Evolutionary conservation across 305 asterid species (phyloP).

Genomic region (Fraxinus nigra): DNA sequence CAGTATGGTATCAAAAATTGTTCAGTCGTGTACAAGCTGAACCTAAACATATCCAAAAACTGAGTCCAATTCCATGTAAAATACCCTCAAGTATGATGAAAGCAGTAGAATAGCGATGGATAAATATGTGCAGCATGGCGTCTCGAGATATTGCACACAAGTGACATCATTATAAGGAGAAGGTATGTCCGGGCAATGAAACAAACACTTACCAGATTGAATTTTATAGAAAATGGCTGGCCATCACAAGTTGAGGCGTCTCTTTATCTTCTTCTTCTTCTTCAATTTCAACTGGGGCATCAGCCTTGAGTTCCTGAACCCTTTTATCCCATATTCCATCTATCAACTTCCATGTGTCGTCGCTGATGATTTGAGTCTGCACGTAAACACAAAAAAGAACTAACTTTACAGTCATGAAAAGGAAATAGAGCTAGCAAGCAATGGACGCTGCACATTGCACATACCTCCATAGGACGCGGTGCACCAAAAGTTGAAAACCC

Average conservation of each 20-base stretch:
- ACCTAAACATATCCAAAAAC: neutral
- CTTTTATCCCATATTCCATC: slow-evolving; percentile 85
- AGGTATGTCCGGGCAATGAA: neutral
- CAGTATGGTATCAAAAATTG: neutral
- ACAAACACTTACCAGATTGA: slow-evolving; percentile 23
- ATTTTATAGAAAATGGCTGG: slow-evolving; percentile 76
- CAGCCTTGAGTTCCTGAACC: slow-evolving; percentile 64
- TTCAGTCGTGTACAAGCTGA: neutral
- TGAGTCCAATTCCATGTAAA: neutral
- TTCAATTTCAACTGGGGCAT: slow-evolving; percentile 53
- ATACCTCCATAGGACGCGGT: slow-evolving; percentile 93
- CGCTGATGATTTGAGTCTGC: slow-evolving; percentile 91
- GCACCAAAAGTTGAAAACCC: slow-evolving; percentile 94
- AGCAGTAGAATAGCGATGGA: neutral
- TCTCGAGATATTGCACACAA: neutral
- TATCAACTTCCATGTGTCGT: slow-evolving; percentile 84
- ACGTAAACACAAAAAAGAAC: slow-evolving; percentile 18
- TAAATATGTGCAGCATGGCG: neutral
- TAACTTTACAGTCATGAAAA: slow-evolving; percentile 12
- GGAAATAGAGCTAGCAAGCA: slow-evolving; percentile 7
- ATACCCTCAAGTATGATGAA: neutral
- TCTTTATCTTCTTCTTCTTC: slow-evolving; percentile 30
- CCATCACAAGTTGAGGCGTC: slow-evolving; percentile 78
- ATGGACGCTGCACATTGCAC: slow-evolving; percentile 11
- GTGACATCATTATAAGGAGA: neutral